Conservation (phyloP, 139 green algal species). For the Micractinium conductrix region DNA sequence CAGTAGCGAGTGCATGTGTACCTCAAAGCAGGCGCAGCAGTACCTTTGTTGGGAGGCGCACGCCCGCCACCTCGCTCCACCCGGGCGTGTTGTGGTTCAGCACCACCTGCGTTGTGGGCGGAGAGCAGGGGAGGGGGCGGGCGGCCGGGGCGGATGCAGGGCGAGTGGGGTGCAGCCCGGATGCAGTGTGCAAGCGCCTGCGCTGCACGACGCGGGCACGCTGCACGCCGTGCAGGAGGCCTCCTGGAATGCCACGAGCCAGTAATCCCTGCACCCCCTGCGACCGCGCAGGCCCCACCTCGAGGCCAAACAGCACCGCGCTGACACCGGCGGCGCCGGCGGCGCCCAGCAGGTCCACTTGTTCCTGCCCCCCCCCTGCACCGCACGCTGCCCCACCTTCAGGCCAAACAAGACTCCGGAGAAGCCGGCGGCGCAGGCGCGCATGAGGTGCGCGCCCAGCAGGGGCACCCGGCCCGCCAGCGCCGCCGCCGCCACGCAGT, state of each 20-base stretch:
- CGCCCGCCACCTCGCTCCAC: conserved; percentile 53
- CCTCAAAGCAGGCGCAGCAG: no score
- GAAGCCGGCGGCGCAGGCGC: conserved; percentile 71
- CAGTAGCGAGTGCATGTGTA: no score
- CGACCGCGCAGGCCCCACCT: no score
- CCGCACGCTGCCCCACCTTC: conserved; percentile 47
- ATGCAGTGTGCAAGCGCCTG: not conserved
- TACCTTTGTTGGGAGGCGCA: conserved; percentile 76
- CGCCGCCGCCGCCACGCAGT: conserved; percentile 32
- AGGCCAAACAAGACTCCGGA: conserved; percentile 79
- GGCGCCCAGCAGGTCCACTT: no score
- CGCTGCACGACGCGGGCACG: no score
- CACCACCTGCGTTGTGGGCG: conserved; percentile 55
- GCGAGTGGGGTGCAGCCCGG: not conserved
- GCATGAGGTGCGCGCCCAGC: conserved; percentile 31
- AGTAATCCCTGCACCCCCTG: no score
- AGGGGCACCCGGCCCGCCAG: not conserved
- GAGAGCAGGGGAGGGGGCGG: conserved; percentile 12
- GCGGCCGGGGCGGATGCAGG: not conserved
- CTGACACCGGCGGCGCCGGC: no score
- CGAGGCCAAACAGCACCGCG: not conserved
- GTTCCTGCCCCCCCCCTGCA: not conserved
- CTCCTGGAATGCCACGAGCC: no score
- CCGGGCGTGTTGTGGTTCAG: conserved; percentile 55
- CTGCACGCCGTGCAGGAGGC: no score